These are phyloP conservation scores for Cladophialophora exuberans DNA, from an alignment of 2,329 filamentous ascomycete species.

Conservation along the genomic window DNA sequence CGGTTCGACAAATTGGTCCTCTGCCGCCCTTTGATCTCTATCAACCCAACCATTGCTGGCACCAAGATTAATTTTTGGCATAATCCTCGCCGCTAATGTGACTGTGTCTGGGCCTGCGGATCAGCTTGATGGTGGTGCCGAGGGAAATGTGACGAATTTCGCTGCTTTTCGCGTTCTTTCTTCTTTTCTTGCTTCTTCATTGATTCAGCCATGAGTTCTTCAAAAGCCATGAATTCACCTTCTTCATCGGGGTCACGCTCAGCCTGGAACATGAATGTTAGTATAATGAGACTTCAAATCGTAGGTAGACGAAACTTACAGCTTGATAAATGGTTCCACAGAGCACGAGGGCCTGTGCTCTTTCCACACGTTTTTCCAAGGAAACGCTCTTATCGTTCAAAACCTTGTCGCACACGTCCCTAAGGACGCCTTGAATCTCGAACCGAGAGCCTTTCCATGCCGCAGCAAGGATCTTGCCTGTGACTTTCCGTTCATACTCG, in stretches of 20 bases:
- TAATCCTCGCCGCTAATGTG: no score
- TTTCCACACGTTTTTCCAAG: conserved; percentile 82
- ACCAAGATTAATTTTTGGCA: no score
- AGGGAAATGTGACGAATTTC: conserved; percentile 21
- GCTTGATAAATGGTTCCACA: conserved; percentile 87
- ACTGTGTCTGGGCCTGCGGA: no score
- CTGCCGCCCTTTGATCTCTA: no score
- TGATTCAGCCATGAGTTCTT: conserved; percentile 95
- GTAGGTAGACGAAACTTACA: conserved; percentile 53
- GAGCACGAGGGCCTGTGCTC: conserved; percentile 85
- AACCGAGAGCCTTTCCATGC: conserved; percentile 97
- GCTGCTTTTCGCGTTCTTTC: conserved; percentile 57
- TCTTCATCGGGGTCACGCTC: conserved; percentile 91
- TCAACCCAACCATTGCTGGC: no score
- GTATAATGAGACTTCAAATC: neutral
- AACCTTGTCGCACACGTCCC: conserved; percentile 90
- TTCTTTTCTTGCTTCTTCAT: conserved; percentile 89
- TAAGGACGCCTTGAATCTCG: conserved; percentile 93
- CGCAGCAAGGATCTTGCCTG: conserved; percentile 95
- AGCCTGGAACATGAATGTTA: conserved; percentile 60
- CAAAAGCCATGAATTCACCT: conserved; percentile 97
- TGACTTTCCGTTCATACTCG: conserved; percentile 93
- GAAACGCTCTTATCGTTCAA: conserved; percentile 78
- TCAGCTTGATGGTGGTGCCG: no score
- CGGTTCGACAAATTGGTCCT: no score